Evolutionary conservation across 352 stramenopile genomes (phyloP), one percentile per base, ranked within the genome.

Genomic region (Phytophthora pini): DNA sequence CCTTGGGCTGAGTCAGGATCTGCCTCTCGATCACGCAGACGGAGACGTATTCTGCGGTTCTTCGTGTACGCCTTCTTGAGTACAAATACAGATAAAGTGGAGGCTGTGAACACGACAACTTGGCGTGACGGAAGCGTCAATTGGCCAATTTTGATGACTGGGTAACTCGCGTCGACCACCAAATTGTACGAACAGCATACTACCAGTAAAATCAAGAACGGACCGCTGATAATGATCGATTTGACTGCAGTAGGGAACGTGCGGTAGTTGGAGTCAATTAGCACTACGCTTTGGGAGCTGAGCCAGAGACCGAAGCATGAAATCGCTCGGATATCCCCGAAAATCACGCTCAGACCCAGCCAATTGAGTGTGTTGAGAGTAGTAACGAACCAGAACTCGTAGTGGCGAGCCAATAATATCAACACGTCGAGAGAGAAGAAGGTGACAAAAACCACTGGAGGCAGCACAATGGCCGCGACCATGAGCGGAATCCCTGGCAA

Each of bases 341-440:
- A 70, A 24, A 70, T 65, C 13, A 60, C 17, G 12, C 47, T 48
- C 39, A 65, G 15, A 0, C 39, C 55, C 11, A 56, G 22, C 61
- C 61, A 70, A 26, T 65, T 70, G 11, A 70, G 22, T 12, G 48
- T 55, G 34, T 59, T 69, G 26, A 70, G 48, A 2, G 27, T 22
- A 2, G 61, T 51, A 17, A 70, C 39, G 34, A 70, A 65, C 61
- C 62, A 70, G 9, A 65, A 70, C 20, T 70, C 62, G 32, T 65
- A 70, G 11, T 70, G 34, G 7, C 13, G 29, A 13, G 39, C 24
- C 40, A 70, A 34, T 36, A 70, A 32, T 11, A 52, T n/a, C 31
- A 70, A 27, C 20, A 70, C n/a, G 5, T 70, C 62, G 13, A 70
- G 55, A 7, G 62, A 70, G 32, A 70, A 65, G 40, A 65, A 65